phyloP scores from a whole-genome alignment of 1,284 basidiomycete genomes.

The Rhodotorula sp. region DNA sequence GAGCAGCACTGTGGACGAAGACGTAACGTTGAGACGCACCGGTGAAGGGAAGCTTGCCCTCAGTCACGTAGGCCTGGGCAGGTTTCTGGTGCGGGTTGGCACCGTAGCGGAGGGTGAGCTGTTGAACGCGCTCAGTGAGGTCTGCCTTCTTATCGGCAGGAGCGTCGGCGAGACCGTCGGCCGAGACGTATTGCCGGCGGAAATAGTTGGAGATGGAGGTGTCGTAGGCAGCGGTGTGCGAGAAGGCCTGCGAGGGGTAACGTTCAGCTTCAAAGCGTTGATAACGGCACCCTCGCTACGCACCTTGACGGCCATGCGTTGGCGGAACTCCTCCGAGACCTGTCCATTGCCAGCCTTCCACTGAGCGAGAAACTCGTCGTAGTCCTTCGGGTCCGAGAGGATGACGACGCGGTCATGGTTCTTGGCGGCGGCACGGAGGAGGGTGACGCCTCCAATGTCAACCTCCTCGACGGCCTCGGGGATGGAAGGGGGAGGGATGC shows the following conservation, averaged over 20 bases:
- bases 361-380: conserved; percentile 73
- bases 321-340: conserved; percentile 68
- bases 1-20: no score
- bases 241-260: conserved; percentile 64
- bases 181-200: conserved; percentile 87
- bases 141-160: conserved; percentile 63
- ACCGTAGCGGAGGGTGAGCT: conserved; percentile 86
- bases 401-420: conserved; percentile 94
- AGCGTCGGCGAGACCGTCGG: conserved; percentile 56
- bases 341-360: conserved; percentile 67
- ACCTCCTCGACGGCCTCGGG: conserved; percentile 95
- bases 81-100: conserved; percentile 99
- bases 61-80: conserved; percentile 90
- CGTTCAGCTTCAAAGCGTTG: not conserved
- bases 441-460: conserved; percentile 97
- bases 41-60: conserved; percentile 90
- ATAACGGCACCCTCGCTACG: not conserved
- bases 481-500: conserved; percentile 82
- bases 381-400: conserved; percentile 92
- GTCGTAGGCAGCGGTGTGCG: conserved; percentile 93
- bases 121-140: conserved; percentile 64
- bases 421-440: conserved; percentile 96
- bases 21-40: no score
- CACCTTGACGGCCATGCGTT: conserved; percentile 79
- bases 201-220: conserved; percentile 96